Conservation (phyloP, 2,329 filamentous ascomycete genomes). For the Phoma sp. region DNA sequence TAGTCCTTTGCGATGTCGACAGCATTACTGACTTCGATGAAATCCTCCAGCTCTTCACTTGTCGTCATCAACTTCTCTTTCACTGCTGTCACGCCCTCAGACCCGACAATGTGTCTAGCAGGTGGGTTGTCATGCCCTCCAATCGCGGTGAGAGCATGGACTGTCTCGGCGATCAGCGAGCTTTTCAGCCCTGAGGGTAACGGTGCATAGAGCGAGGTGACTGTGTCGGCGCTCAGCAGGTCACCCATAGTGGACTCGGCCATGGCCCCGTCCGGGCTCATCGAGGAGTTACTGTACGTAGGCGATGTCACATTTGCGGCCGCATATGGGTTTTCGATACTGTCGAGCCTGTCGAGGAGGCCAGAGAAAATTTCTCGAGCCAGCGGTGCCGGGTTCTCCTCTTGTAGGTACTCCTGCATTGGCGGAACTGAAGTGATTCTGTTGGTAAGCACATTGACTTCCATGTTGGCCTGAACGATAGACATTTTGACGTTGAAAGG, state of each 20-base stretch:
- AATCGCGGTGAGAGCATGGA: conserved; percentile 88
- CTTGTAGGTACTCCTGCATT: conserved; percentile 71
- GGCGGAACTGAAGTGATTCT: conserved; percentile 83
- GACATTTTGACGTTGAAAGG: conserved; percentile 97
- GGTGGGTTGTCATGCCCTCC: conserved; percentile 96
- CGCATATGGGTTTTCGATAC: conserved; percentile 52
- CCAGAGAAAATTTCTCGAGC: conserved; percentile 83
- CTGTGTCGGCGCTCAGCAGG: conserved; percentile 54
- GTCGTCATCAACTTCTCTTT: conserved; percentile 97
- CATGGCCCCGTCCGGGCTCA: conserved; percentile 34
- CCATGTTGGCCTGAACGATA: conserved; percentile 93
- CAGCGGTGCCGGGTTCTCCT: conserved; percentile 76
- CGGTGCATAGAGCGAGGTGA: conserved; percentile 75
- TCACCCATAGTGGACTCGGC: conserved; percentile 52
- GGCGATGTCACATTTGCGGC: conserved; percentile 44
- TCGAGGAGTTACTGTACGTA: conserved; percentile 33
- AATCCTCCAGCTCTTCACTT: conserved; percentile 94
- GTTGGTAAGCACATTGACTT: conserved; percentile 87
- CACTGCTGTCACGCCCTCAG: conserved; percentile 84
- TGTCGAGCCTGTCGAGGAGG: conserved; percentile 77
- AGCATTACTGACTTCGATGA: conserved; percentile 85
- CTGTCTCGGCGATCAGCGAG: conserved; percentile 82
- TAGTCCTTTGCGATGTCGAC: conserved; percentile 68
- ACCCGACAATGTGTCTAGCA: conserved; percentile 89
- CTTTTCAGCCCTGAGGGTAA: conserved; percentile 71